Percentiles rank a stretch among this genome's conserved stretches.
These are phyloP conservation scores for Lentinula raphanica DNA, from an alignment of 768 basidiomycete species.

Conservation along the genomic window DNA sequence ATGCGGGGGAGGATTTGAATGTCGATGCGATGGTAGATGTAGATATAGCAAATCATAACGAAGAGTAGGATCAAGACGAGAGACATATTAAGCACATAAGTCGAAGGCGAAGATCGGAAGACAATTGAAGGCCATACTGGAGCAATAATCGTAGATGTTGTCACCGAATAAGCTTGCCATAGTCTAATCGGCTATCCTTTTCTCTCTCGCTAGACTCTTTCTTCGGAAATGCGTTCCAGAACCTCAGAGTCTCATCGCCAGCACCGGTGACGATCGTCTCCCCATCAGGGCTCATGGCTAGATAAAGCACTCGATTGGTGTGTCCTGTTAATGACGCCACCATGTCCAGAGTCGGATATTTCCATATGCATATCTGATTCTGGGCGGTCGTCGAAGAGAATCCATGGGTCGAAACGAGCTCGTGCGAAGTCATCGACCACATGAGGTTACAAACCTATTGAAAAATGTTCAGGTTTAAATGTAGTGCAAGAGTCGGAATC, in stretches of 20 bases:
- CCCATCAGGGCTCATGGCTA: slow-evolving; percentile 97
- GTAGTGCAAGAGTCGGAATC: background rate
- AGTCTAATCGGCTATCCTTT: slow-evolving; percentile 43
- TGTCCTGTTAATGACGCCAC: slow-evolving; percentile 94
- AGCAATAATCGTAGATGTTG: background rate
- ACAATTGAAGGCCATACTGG: background rate
- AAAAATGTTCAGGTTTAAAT: slow-evolving; percentile 8
- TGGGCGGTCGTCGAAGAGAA: slow-evolving; percentile 91
- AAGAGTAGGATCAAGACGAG: background rate
- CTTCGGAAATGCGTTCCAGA: slow-evolving; percentile 97
- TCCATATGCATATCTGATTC: slow-evolving; percentile 96
- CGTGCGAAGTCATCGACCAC: slow-evolving; percentile 93
- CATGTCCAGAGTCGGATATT: slow-evolving; percentile 89
- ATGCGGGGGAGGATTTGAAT: background rate
- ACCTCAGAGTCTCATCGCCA: slow-evolving; percentile 93
- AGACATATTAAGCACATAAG: background rate
- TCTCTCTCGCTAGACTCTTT: slow-evolving; percentile 41
- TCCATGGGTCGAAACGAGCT: slow-evolving; percentile 96
- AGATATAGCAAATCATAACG: background rate
- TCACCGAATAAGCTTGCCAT: slow-evolving; percentile 50
- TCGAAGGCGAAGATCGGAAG: background rate
- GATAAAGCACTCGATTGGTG: slow-evolving; percentile 89
- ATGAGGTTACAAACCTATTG: slow-evolving; percentile 91
- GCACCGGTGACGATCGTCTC: slow-evolving; percentile 98
- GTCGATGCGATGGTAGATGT: too few relatives aligned